phyloP scores from a whole-genome alignment of 805 yeast species.

The Wickerhamomyces tratensis region DNA sequence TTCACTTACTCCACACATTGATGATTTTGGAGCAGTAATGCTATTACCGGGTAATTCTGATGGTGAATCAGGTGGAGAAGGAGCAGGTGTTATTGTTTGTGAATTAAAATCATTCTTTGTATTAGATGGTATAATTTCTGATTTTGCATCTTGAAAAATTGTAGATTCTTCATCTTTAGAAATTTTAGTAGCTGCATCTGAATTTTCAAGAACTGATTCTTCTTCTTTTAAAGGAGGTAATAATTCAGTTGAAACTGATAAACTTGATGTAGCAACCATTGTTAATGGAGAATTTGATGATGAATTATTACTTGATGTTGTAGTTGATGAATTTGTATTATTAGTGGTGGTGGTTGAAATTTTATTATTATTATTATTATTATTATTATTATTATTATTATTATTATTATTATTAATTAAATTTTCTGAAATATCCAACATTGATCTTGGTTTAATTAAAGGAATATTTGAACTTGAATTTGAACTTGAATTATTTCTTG shows the following conservation, averaged over 20 bases:
- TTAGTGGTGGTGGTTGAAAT: not conserved
- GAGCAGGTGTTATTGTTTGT: too few species aligned
- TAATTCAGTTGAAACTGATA: not conserved
- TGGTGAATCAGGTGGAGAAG: too few species aligned
- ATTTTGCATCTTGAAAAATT: not conserved
- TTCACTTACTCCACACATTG: too few species aligned
- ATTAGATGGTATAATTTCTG: too few species aligned
- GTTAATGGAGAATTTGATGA: not conserved
- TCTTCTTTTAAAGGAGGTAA: slow-evolving; percentile 9
- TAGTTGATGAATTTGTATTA: slow-evolving; percentile 1
- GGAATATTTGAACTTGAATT: slow-evolving; percentile 3
- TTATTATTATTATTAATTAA: not conserved
- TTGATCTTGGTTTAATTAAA: slow-evolving; percentile 10
- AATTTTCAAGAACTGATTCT: not conserved
- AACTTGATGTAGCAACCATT: not conserved
- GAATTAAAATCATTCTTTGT: too few species aligned
- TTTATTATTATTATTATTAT: not conserved
- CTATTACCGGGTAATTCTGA: too few species aligned
- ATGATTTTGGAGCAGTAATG: too few species aligned
- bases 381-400: not conserved
- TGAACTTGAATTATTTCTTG: not conserved
- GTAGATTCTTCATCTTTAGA: not conserved
- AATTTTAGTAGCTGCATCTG: not conserved
- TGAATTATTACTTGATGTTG: not conserved
- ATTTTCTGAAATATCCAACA: slow-evolving; percentile 12